Evolutionary conservation across 805 yeast genomes (phyloP).

Genomic region (Wickerhamiella cacticola): DNA sequence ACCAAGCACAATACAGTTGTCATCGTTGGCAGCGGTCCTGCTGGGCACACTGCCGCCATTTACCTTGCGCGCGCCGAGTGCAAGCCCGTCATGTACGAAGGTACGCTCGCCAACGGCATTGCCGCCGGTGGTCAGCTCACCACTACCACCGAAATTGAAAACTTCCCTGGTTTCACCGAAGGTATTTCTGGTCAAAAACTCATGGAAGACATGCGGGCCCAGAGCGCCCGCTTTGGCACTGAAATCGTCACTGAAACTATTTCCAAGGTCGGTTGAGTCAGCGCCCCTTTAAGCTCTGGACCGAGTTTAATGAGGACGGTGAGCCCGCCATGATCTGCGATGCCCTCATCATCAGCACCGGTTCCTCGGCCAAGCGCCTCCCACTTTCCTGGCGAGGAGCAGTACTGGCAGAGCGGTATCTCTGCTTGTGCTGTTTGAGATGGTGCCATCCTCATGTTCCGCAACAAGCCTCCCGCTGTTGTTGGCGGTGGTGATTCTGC

Average conservation of each 20-base stretch:
- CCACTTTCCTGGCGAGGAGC: conserved; percentile 91
- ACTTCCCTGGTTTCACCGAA: conserved; percentile 97
- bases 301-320: conserved; percentile 85
- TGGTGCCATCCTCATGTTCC: conserved; percentile 98
- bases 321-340: conserved; percentile 81
- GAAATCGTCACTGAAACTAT: conserved; percentile 91
- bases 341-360: conserved; percentile 87
- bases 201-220: conserved; percentile 91
- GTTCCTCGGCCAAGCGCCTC: conserved; percentile 96
- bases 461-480: conserved; percentile 95
- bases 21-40: conserved; percentile 84
- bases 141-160: conserved; percentile 96
- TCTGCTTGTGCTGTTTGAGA: conserved; percentile 99
- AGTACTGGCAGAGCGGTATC: conserved; percentile 98
- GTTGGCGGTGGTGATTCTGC: conserved; percentile 99
- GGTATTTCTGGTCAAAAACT: conserved; percentile 78
- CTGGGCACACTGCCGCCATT: conserved; percentile 98
- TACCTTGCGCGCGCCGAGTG: conserved; percentile 94
- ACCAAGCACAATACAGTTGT: conserved; percentile 26
- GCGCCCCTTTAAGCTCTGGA: conserved; percentile 93
- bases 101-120: conserved; percentile 91
- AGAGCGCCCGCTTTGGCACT: conserved; percentile 80
- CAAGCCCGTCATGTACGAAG: conserved; percentile 87
- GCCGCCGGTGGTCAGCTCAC: conserved; percentile 99
- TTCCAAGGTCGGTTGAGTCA: conserved; percentile 78